Evolutionary conservation across 805 yeast species (phyloP), one percentile per base, ranked within the genome.

Genomic region (Saccharomycopsis fibuligera): DNA sequence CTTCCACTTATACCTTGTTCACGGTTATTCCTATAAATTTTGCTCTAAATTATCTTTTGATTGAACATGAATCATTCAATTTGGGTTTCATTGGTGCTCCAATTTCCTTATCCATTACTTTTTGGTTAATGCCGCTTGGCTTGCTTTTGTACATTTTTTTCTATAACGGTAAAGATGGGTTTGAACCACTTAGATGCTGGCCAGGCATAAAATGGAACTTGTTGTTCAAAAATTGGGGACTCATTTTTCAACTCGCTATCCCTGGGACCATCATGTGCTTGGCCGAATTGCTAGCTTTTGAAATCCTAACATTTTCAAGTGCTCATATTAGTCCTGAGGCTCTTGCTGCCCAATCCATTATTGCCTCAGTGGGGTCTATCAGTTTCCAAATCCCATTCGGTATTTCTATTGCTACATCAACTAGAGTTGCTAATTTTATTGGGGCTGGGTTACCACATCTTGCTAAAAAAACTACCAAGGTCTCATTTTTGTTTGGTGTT

Each of bases 131-230:
- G 58, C 46, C 46, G 16, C 62, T 68, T 38, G 29, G 66, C 25
- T 27, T 38, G 22, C 23, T 48, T 10, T 19, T 23, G 9, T 31
- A 43, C 33, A 79, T 83, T 24, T 57, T 78, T 4, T 76, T 76
- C 57, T 90, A 85, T 63, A 79, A 81, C 55, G 79, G 82, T 43
- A 83, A 83, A 61, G 79, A 85, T 62, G 84, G 73, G 14, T 35
- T 41, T 16, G 46, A 43, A 19, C 46, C 46, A 2, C 19, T 43
- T 3, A 48, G 37, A 38, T 48, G 51, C 41, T 48, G 51, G 51
- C 39, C 39, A 10, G 48, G 51, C 17, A 16, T 48, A 25, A 31
- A 38, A 4, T 12, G 36, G 17, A 16, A 23, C 14, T 27, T 16
- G 12, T 17, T 35, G 4, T 51, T 44, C 10, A 29, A 44, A 19